These are phyloP conservation scores for Cronartium quercuum DNA, from an alignment of 1,284 basidiomycete species.

Conservation along the genomic window DNA sequence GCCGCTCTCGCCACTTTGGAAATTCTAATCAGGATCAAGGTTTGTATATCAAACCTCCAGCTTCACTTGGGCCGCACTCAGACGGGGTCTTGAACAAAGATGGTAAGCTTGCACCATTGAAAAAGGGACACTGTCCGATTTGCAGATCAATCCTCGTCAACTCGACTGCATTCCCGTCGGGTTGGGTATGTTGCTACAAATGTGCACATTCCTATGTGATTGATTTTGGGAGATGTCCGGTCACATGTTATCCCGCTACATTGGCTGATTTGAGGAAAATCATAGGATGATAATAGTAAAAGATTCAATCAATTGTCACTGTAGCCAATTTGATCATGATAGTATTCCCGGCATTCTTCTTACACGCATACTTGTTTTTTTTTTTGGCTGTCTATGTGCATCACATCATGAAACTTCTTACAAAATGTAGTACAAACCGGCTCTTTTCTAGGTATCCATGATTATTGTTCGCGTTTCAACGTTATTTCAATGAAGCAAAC, in stretches of 20 bases:
- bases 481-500: too few species aligned
- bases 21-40: slow-evolving; percentile 44
- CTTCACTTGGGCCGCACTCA: slow-evolving; percentile 65
- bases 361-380: too few species aligned
- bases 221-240: slow-evolving; percentile 71
- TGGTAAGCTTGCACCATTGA: slow-evolving; percentile 51
- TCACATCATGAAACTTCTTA: too few species aligned
- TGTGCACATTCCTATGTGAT: slow-evolving; percentile 81
- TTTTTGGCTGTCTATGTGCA: too few species aligned
- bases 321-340: too few species aligned
- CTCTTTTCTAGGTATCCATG: too few species aligned
- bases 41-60: slow-evolving; percentile 61
- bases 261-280: slow-evolving; percentile 25
- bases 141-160: slow-evolving; percentile 73
- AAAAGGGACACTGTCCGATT: slow-evolving; percentile 76
- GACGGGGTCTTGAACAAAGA: slow-evolving; percentile 54
- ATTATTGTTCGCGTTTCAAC: too few species aligned
- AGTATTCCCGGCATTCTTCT: too few species aligned
- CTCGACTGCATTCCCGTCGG: slow-evolving; percentile 80
- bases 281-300: slow-evolving; percentile 20
- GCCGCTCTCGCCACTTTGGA: slow-evolving; percentile 53
- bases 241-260: slow-evolving; percentile 55
- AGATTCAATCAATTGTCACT: not conserved
- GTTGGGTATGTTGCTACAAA: slow-evolving; percentile 93
- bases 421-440: too few species aligned